Evolutionary conservation across 805 yeast genomes (phyloP).

Genomic region (Metschnikowia orientalis): DNA sequence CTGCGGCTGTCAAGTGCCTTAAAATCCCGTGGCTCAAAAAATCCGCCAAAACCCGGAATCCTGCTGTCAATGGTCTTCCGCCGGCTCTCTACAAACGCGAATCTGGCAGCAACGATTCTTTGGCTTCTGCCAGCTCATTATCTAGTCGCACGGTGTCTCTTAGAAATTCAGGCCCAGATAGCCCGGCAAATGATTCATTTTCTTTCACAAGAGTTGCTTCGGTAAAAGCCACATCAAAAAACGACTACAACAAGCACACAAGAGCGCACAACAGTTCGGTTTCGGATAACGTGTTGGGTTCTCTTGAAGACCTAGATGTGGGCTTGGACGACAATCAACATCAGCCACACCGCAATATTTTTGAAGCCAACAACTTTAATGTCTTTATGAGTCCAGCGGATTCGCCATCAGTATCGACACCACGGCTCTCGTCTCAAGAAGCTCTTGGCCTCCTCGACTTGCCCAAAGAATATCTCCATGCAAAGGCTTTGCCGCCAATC

Average conservation of each 20-base stretch:
- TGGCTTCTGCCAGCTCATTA: not conserved
- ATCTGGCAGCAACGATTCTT: constrained; percentile 2
- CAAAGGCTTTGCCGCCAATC: constrained; percentile 21
- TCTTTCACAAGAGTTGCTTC: constrained; percentile 24
- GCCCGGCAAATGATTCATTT: constrained; percentile 14
- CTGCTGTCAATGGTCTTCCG: constrained; percentile 1
- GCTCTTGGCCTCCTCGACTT: constrained; percentile 25
- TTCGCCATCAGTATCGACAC: not conserved
- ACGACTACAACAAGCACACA: constrained; percentile 35
- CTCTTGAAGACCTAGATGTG: not conserved
- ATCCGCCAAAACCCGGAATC: not conserved
- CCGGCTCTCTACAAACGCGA: not conserved
- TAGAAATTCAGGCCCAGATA: constrained; percentile 12
- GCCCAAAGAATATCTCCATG: constrained; percentile 29
- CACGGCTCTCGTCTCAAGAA: constrained; percentile 4
- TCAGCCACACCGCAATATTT: constrained; percentile 2
- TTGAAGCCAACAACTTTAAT: constrained; percentile 27
- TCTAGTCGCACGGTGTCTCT: constrained; percentile 4
- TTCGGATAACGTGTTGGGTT: not conserved
- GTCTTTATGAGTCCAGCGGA: constrained; percentile 18
- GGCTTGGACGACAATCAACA: not conserved
- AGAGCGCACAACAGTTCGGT: constrained; percentile 23
- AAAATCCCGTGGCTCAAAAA: constrained; percentile 31
- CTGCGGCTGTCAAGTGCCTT: constrained; percentile 33
- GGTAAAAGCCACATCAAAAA: constrained; percentile 30